Evolutionary conservation across 2,329 filamentous ascomycete species (phyloP).

Genomic region (Fusarium humuli): DNA sequence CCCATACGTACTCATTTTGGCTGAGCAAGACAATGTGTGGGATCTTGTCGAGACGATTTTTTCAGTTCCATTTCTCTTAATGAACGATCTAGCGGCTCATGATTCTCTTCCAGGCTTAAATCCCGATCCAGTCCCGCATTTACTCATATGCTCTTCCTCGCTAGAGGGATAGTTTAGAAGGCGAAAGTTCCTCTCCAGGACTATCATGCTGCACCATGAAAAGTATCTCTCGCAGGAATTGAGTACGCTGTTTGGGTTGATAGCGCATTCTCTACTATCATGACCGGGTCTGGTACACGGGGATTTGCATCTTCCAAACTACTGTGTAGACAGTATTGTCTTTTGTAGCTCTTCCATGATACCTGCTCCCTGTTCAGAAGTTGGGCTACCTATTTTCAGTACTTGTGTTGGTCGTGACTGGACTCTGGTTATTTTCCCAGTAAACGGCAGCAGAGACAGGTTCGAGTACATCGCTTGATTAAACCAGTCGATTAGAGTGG

Average conservation of each 20-base stretch:
- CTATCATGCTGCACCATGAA: background rate
- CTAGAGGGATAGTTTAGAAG: background rate
- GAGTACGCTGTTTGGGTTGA: background rate
- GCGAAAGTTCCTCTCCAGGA: background rate
- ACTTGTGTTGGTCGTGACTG: too few species aligned
- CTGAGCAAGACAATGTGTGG: background rate
- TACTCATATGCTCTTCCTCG: background rate
- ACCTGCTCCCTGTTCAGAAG: too few species aligned
- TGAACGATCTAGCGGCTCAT: background rate
- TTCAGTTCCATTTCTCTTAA: background rate
- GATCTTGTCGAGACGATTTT: background rate
- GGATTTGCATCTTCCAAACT: background rate
- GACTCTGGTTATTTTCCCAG: background rate
- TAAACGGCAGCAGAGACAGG: background rate
- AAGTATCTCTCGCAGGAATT: background rate
- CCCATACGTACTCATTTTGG: background rate
- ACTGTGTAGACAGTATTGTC: accelerated
- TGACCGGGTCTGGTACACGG: background rate
- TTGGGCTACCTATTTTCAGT: too few species aligned
- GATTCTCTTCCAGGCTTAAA: background rate
- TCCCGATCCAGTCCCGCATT: background rate
- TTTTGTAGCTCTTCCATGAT: too few species aligned
- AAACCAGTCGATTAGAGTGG: too few species aligned
- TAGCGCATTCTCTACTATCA: background rate
- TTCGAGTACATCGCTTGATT: too few species aligned